Percentiles rank a stretch among this genome's conserved stretches.
phyloP scores from a whole-genome alignment of 2,329 filamentous ascomycete genomes.

The Arthrobotrys pseudoclavata region DNA sequence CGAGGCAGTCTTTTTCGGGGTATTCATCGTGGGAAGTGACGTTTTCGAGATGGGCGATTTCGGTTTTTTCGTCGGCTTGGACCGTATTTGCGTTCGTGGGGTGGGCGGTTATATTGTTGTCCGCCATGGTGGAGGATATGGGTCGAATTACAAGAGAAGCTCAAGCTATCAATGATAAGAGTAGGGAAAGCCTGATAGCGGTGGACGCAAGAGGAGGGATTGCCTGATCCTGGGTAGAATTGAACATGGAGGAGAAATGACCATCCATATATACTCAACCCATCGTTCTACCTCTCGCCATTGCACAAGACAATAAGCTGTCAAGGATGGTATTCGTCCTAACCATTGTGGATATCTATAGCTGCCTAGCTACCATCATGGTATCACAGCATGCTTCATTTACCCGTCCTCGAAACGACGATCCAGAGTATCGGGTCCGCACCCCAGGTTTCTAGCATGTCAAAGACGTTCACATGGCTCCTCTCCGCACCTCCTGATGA shows the following conservation, averaged over 20 bases:
- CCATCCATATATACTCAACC: constrained; percentile 16
- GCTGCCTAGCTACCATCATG: not conserved
- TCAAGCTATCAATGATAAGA: not conserved
- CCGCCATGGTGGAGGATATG: constrained; percentile 34
- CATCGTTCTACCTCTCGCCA: not conserved
- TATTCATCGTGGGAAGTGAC: constrained; percentile 64
- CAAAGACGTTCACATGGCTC: not conserved
- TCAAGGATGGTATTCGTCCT: constrained; percentile 2
- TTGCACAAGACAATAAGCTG: not conserved
- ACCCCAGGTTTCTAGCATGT: constrained; percentile 5
- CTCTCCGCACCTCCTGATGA: constrained; percentile 34
- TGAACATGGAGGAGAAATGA: constrained; percentile 3
- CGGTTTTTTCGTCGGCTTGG: constrained; percentile 48
- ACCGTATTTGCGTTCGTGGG: constrained; percentile 2
- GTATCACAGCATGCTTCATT: constrained; percentile 30
- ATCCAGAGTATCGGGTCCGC: constrained; percentile 37
- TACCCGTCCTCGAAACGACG: constrained; percentile 57
- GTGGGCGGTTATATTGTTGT: constrained; percentile 31
- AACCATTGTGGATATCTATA: not conserved
- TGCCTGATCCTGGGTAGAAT: constrained; percentile 13
- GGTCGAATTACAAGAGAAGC: constrained; percentile 1
- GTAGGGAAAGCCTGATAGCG: not conserved
- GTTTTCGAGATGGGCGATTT: constrained; percentile 69
- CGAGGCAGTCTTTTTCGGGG: constrained; percentile 69
- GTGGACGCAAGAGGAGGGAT: constrained; percentile 1